These are phyloP conservation scores for Podosphaera xanthii DNA, from an alignment of 2,329 filamentous ascomycete genomes.

Conservation along the genomic window DNA sequence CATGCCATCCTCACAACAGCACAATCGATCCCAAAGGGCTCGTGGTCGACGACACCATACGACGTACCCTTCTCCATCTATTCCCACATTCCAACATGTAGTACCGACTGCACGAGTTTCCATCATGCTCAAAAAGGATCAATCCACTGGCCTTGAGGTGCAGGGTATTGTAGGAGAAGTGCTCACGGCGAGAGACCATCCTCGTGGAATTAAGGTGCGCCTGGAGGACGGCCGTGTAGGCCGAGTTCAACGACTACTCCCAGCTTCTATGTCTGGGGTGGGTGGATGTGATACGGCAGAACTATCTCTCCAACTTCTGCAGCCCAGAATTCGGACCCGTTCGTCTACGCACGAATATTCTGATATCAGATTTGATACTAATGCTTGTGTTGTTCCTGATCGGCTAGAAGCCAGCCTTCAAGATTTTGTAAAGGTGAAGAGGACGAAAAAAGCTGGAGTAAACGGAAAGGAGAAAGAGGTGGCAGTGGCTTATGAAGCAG, in stretches of 20 bases:
- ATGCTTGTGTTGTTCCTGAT: constrained; percentile 6
- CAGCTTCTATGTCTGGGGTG: constrained; percentile 5
- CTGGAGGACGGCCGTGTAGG: constrained; percentile 14
- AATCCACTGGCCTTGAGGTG: constrained; percentile 13
- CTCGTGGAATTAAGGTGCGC: constrained; percentile 15
- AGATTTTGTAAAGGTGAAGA: constrained; percentile 9
- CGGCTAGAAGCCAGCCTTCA: constrained; percentile 5
- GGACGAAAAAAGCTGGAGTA: constrained; percentile 3
- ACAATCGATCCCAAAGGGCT: too few relatives aligned
- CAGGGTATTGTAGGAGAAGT: constrained; percentile 13
- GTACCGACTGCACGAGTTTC: constrained; percentile 11
- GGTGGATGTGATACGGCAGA: constrained; percentile 5
- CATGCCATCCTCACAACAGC: too few relatives aligned
- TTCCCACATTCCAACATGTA: constrained; percentile 12
- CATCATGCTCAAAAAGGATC: constrained; percentile 15
- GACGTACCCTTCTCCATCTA: too few relatives aligned
- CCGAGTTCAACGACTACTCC: constrained; percentile 9
- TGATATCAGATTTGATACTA: constrained; percentile 6
- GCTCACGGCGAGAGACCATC: constrained; percentile 14
- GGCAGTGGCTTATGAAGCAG: background rate
- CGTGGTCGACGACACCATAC: too few relatives aligned
- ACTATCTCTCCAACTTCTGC: background rate
- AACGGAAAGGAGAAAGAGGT: background rate
- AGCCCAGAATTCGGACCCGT: background rate
- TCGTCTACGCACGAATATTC: constrained; percentile 2